phyloP scores from a whole-genome alignment of 2,329 filamentous ascomycete species.

The Venturiaceae sp. region DNA sequence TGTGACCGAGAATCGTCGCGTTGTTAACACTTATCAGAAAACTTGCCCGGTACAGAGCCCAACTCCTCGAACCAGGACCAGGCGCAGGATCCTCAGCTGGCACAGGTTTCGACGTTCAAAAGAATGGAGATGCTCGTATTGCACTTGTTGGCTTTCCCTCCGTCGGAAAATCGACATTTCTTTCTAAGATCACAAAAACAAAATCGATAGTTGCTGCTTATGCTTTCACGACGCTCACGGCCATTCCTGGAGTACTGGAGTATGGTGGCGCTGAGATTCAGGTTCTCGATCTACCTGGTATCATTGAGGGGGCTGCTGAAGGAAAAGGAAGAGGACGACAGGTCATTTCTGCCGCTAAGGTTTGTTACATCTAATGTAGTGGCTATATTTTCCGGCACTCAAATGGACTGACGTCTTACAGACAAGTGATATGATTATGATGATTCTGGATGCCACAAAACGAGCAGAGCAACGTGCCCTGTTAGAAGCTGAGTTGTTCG shows the following conservation, averaged over 20 bases:
- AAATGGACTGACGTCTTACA: slow-evolving; percentile 16
- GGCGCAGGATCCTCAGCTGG: slow-evolving; percentile 71
- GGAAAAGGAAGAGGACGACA: slow-evolving; percentile 93
- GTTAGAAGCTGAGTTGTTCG: slow-evolving; percentile 85
- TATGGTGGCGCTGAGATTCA: slow-evolving; percentile 98
- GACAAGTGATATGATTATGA: slow-evolving; percentile 93
- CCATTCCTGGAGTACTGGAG: slow-evolving; percentile 93
- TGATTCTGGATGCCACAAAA: slow-evolving; percentile 96
- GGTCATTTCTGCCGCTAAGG: slow-evolving; percentile 93
- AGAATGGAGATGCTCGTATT: slow-evolving; percentile 93
- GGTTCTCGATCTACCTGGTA: slow-evolving; percentile 92
- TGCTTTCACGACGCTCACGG: slow-evolving; percentile 93
- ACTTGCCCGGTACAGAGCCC: slow-evolving; percentile 85
- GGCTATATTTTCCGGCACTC: no score
- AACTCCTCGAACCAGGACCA: slow-evolving; percentile 81
- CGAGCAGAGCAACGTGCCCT: slow-evolving; percentile 84
- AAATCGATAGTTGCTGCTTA: slow-evolving; percentile 94
- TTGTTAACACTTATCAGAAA: slow-evolving; percentile 51
- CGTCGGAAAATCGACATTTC: slow-evolving; percentile 94
- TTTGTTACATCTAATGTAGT: slow-evolving; percentile 19
- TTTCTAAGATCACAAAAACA: slow-evolving; percentile 99
- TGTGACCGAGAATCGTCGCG: background rate
- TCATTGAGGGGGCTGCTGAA: slow-evolving; percentile 93
- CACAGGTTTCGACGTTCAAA: slow-evolving; percentile 79
- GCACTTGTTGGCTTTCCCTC: slow-evolving; percentile 98